phyloP scores from a whole-genome alignment of 1,284 basidiomycete genomes.

The Malassezia slooffiae region DNA sequence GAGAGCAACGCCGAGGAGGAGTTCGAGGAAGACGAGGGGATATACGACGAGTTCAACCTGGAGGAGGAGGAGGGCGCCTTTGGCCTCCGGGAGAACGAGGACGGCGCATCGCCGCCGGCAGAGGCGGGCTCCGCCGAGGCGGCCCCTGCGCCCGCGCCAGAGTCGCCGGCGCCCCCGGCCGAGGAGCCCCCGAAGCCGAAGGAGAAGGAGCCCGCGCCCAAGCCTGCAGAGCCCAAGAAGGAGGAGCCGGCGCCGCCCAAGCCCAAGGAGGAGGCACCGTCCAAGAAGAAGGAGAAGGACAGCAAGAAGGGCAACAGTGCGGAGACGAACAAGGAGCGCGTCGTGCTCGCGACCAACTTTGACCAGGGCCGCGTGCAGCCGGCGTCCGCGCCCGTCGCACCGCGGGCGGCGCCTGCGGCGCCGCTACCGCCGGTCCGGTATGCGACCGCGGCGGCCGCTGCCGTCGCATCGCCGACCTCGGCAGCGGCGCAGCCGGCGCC shows the following conservation, averaged over 20 bases:
- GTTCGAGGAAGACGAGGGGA: conserved; percentile 92
- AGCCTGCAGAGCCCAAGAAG: conserved; percentile 17
- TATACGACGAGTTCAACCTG: conserved; percentile 95
- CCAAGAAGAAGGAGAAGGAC: conserved; percentile 20
- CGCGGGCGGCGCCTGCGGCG: conserved; percentile 29
- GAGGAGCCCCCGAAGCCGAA: conserved; percentile 1
- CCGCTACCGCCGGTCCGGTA: conserved; percentile 64
- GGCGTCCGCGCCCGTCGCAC: conserved; percentile 48
- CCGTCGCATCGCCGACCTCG: conserved; percentile 35
- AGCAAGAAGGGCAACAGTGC: conserved; percentile 21
- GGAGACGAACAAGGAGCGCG: conserved; percentile 53
- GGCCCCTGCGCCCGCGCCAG: not conserved
- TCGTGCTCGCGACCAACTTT: conserved; percentile 65
- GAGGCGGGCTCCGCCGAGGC: not conserved
- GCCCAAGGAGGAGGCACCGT: conserved; percentile 11
- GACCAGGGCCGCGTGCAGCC: conserved; percentile 49
- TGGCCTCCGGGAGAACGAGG: conserved; percentile 55
- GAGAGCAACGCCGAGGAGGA: conserved; percentile 92
- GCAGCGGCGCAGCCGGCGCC: conserved; percentile 17
- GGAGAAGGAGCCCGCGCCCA: not conserved
- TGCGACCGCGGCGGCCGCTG: conserved; percentile 79
- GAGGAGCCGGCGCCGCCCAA: conserved; percentile 16
- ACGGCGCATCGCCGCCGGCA: conserved; percentile 46
- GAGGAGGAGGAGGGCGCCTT: conserved; percentile 69
- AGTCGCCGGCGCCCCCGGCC: not conserved